Base-by-base conservation (phyloP, 2,329 filamentous ascomycete genomes). In the Botrytis aclada region DNA sequence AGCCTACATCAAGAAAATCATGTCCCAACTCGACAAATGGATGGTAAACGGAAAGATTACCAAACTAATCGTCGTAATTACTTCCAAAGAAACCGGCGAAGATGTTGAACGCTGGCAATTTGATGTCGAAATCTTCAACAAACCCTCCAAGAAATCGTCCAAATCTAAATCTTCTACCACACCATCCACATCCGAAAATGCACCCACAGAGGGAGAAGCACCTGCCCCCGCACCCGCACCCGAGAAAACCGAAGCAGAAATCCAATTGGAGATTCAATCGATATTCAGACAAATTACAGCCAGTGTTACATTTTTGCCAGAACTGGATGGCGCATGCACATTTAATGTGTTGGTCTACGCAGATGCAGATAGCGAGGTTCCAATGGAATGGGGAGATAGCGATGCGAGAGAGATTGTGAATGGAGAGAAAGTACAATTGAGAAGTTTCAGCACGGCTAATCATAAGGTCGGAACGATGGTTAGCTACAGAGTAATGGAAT, bases 321-420 rank as follows among this genome's bases (percentile, higher is more conserved):
- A 98, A 84, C 88, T 99, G 9, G 90, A 93, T 75, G 95, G 95
- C 58, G 93, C 97, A 82, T 99, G 95, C 86, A 98, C 96, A 18
- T 99, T 99, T 86, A 99, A 99, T 80, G 95, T 99, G 65, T 88
- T 99, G 58, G 96, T 99, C 5, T 99, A 99, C 81, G 96, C 96
- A 70, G 95, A 99, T 81, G 95, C 95, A 29, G 95, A 98, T 83
- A 96, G 93, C 73, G 95, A 98, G 65, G 96, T 99, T 22, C 96
- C 96, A 6, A 91, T 99, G 73, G 96, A 99, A 82, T 99, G 96
- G 96, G 96, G 96, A 64, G 96, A 99, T 84, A 97, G 94, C 78
- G 96, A 98, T 82, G 95, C 95, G 71, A 98, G 97, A 85, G 96
- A 99, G 85, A 98, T 99, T 76, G 86, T 78, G 81, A 93, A 96